These are phyloP conservation scores for Fomitiporia mediterranea DNA, from an alignment of 1,284 basidiomycete species.

Conservation along the genomic window DNA sequence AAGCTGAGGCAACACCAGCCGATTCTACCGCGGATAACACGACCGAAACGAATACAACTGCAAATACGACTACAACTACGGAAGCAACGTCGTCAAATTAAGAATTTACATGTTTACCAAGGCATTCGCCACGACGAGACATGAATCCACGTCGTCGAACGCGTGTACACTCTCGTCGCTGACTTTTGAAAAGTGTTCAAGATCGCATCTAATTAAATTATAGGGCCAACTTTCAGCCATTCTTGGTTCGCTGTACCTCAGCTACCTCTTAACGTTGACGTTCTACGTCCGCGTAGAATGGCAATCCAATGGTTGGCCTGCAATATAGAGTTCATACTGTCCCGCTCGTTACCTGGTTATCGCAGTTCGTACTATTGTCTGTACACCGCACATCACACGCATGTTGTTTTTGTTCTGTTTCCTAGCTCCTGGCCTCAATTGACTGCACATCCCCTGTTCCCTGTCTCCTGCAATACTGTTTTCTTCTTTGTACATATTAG, in stretches of 20 bases:
- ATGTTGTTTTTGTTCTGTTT: not conserved
- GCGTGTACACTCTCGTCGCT: not conserved
- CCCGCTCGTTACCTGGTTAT: constrained; percentile 2
- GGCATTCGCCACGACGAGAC: not conserved
- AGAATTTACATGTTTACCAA: not conserved
- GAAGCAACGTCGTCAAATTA: constrained; percentile 1
- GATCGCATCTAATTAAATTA: constrained; percentile 1
- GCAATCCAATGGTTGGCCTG: no score
- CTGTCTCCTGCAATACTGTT: not conserved
- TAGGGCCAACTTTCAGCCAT: not conserved
- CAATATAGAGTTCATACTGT: no score
- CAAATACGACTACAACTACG: not conserved
- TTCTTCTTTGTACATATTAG: constrained; percentile 10
- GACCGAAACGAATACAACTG: not conserved
- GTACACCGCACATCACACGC: constrained; percentile 6
- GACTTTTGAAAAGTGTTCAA: no score
- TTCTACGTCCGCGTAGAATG: no score
- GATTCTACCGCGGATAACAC: not conserved
- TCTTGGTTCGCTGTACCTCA: no score
- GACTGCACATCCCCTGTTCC: not conserved
- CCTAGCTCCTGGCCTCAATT: not conserved
- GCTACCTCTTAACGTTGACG: no score
- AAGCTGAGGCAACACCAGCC: constrained; percentile 5
- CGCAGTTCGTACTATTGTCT: constrained; percentile 10
- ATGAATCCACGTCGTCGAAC: not conserved